Evolutionary conservation across 192 early-diverging fungal genomes (phyloP).

Genomic region (Umbelopsis ramanniana): DNA sequence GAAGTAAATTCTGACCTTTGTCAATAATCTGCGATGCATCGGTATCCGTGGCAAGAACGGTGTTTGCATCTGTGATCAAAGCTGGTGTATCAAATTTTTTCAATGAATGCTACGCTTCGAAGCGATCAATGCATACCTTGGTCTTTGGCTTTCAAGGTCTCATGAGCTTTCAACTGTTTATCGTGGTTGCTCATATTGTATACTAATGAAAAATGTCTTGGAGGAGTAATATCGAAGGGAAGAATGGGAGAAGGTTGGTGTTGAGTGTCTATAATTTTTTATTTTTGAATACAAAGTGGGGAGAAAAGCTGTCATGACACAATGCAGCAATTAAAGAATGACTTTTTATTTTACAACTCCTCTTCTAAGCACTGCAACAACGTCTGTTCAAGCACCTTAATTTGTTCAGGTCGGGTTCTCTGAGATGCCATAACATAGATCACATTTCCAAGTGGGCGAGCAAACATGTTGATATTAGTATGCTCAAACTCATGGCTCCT

Average conservation of each 20-base stretch:
- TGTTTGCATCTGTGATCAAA: too few relatives aligned
- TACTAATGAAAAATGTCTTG: too few relatives aligned
- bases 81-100: too few relatives aligned
- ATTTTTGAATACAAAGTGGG: background rate
- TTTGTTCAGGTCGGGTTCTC: slow-evolving; percentile 45
- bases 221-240: background rate
- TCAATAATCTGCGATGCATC: background rate
- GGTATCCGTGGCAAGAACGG: background rate
- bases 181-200: too few relatives aligned
- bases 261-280: too few relatives aligned
- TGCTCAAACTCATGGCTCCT: slow-evolving; percentile 27
- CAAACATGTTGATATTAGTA: slow-evolving; percentile 55
- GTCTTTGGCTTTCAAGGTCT: too few relatives aligned
- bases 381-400: slow-evolving; percentile 52
- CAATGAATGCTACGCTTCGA: too few relatives aligned
- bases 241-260: background rate
- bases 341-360: background rate
- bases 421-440: slow-evolving; percentile 77
- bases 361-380: slow-evolving; percentile 30
- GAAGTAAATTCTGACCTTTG: background rate
- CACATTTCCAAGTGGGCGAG: slow-evolving; percentile 75
- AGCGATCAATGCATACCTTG: too few relatives aligned
- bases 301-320: background rate
- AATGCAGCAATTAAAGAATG: background rate
- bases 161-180: too few relatives aligned